phyloP scores from a whole-genome alignment of 805 yeast genomes.

The Lipomyces kockii region DNA sequence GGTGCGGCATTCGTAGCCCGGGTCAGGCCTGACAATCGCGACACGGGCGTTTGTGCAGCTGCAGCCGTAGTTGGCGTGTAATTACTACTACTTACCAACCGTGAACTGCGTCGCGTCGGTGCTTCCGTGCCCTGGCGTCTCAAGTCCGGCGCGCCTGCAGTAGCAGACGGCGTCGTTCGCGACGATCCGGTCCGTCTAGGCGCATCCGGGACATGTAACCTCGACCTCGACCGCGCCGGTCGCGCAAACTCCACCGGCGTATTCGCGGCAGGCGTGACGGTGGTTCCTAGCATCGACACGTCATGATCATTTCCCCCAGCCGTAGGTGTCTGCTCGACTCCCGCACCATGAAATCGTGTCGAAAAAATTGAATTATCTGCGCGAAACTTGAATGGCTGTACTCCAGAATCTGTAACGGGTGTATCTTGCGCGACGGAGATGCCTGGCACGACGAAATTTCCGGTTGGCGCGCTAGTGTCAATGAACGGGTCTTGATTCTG shows the following conservation, averaged over 20 bases:
- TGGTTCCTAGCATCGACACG: constrained; percentile 9
- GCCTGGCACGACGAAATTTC: background rate
- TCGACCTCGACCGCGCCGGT: constrained; percentile 7
- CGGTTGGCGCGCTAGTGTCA: background rate
- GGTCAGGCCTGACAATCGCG: constrained; percentile 1
- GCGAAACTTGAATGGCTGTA: constrained; percentile 15
- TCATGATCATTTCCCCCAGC: constrained; percentile 14
- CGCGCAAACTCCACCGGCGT: constrained; percentile 9
- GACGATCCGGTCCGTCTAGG: constrained; percentile 19
- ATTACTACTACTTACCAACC: constrained; percentile 8
- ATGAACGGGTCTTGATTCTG: constrained; percentile 33
- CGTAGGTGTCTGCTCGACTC: constrained; percentile 9
- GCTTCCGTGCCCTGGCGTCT: constrained; percentile 4
- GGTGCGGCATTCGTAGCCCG: background rate
- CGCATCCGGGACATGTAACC: constrained; percentile 25
- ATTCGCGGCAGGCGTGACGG: background rate
- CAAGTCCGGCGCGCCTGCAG: constrained; percentile 1
- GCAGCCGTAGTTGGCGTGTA: background rate
- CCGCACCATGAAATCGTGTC: background rate
- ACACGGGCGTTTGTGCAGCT: background rate
- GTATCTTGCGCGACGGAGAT: background rate
- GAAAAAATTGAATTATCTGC: background rate
- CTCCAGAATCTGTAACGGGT: background rate
- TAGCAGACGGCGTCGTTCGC: constrained; percentile 1
- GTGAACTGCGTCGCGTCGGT: constrained; percentile 28